Percentiles rank a stretch among this genome's conserved stretches.
phyloP scores from a whole-genome alignment of 2,329 filamentous ascomycete species.

The Penicillium brevicompactum region DNA sequence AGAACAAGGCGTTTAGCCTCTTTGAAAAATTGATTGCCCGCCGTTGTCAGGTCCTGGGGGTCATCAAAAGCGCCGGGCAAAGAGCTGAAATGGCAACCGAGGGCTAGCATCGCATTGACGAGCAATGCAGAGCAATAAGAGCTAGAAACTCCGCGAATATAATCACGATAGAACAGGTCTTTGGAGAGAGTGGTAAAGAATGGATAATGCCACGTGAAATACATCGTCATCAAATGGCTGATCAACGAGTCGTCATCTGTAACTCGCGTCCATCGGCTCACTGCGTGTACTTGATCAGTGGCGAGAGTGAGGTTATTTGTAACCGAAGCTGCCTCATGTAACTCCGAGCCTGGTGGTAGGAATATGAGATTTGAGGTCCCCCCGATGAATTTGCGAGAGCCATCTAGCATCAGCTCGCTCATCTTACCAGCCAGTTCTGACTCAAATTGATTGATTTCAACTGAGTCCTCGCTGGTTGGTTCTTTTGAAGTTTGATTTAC shows the following conservation, averaged over 20 bases:
- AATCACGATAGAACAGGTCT: constrained; percentile 83
- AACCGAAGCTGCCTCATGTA: constrained; percentile 40
- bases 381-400: constrained; percentile 85
- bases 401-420: constrained; percentile 85
- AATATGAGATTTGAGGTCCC: constrained; percentile 94
- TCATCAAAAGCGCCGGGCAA: constrained; percentile 71
- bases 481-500: constrained; percentile 35
- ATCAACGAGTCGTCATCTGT: constrained; percentile 78
- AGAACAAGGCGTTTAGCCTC: constrained; percentile 89
- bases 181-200: constrained; percentile 93
- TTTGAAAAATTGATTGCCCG: constrained; percentile 93
- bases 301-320: constrained; percentile 51
- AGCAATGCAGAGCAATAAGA: constrained; percentile 85
- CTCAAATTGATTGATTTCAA: constrained; percentile 60
- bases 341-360: constrained; percentile 57
- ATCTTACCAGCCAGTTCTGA: constrained; percentile 87
- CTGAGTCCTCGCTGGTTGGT: constrained; percentile 38
- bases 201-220: constrained; percentile 96
- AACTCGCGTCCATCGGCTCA: constrained; percentile 85
- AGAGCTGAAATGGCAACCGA: constrained; percentile 91
- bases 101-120: constrained; percentile 89
- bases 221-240: constrained; percentile 90
- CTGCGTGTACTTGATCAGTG: constrained; percentile 62
- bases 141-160: constrained; percentile 68
- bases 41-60: constrained; percentile 76